Conservation (phyloP, 1,284 basidiomycete genomes). For the Afroboletus lepidellus region DNA sequence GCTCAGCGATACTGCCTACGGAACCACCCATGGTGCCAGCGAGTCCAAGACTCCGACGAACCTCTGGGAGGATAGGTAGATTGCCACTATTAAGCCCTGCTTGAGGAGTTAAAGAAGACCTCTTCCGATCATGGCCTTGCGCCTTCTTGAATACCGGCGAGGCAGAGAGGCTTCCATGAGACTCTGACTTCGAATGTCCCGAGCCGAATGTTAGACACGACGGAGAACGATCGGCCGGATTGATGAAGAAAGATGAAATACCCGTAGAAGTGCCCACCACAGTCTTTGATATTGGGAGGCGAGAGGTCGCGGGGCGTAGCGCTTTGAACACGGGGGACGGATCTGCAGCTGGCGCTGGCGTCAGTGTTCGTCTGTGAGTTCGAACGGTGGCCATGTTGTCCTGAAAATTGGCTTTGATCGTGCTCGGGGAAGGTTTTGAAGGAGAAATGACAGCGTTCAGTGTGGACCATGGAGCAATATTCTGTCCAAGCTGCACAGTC, state of each 20-base stretch:
- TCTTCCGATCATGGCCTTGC: slow-evolving; percentile 36
- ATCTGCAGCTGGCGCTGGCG: slow-evolving; percentile 50
- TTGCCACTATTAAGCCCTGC: slow-evolving; percentile 14
- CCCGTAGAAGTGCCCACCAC: slow-evolving; percentile 7
- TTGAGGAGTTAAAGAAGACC: slow-evolving; percentile 36
- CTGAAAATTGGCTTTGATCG: slow-evolving; percentile 7
- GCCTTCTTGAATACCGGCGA: slow-evolving; percentile 53
- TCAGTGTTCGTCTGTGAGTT: slow-evolving; percentile 52
- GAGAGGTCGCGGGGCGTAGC: slow-evolving; percentile 47
- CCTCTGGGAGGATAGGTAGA: slow-evolving; percentile 48
- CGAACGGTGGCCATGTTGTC: slow-evolving; percentile 25
- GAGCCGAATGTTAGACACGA: slow-evolving; percentile 53
- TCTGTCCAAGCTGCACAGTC: slow-evolving; percentile 46
- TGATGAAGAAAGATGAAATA: slow-evolving; percentile 15
- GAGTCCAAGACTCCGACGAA: slow-evolving; percentile 57
- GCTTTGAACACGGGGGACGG: slow-evolving; percentile 57
- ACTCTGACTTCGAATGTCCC: slow-evolving; percentile 31
- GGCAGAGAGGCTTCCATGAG: slow-evolving; percentile 33
- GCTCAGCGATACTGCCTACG: slow-evolving; percentile 42
- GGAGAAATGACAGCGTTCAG: slow-evolving; percentile 51
- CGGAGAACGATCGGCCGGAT: slow-evolving; percentile 34
- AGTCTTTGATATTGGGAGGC: slow-evolving; percentile 18
- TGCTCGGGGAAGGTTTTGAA: slow-evolving; percentile 33
- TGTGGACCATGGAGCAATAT: slow-evolving; percentile 63
- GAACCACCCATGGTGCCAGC: slow-evolving; percentile 64